Percentiles rank a stretch among this genome's conserved stretches.
Evolutionary conservation across 2,329 filamentous ascomycete genomes (phyloP).

Genomic region (Colletotrichum sp.): DNA sequence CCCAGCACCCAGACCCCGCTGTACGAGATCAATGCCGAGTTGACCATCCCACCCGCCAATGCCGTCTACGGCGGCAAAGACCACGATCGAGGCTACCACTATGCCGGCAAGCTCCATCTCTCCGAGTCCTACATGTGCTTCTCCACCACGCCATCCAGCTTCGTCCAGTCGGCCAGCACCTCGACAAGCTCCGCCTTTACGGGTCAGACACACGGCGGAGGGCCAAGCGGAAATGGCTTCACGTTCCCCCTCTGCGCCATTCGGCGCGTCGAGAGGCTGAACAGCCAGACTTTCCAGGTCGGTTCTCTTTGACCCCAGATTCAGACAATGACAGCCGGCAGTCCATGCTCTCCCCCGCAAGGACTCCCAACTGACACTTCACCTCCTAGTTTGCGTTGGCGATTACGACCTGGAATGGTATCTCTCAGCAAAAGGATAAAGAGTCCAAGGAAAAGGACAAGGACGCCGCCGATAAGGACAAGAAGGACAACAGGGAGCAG

Average conservation of each 20-base stretch:
- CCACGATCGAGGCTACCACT: slow-evolving; percentile 80
- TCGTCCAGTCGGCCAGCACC: slow-evolving; percentile 79
- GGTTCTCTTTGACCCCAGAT: background rate
- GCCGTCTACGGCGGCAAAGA: slow-evolving; percentile 74
- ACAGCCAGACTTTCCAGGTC: slow-evolving; percentile 86
- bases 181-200: slow-evolving; percentile 85
- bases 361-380: background rate
- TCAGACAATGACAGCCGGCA: background rate
- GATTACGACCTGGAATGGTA: slow-evolving; percentile 92
- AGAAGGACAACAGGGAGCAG: slow-evolving; percentile 65
- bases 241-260: slow-evolving; percentile 93
- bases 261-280: slow-evolving; percentile 87
- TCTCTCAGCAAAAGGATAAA: slow-evolving; percentile 62
- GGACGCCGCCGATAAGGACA: slow-evolving; percentile 35
- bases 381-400: slow-evolving; percentile 78
- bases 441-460: slow-evolving; percentile 47
- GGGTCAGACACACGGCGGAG: slow-evolving; percentile 90
- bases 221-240: slow-evolving; percentile 94
- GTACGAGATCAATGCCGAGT: slow-evolving; percentile 95
- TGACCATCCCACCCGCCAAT: slow-evolving; percentile 81
- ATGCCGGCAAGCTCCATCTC: slow-evolving; percentile 90
- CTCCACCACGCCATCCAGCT: slow-evolving; percentile 90
- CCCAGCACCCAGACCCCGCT: slow-evolving; percentile 91
- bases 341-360: slow-evolving; percentile 1
- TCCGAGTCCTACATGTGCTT: slow-evolving; percentile 97